Evolutionary conservation across 495 filamentous ascomycete genomes (phyloP).

Genomic region (Aspergillus campestris): DNA sequence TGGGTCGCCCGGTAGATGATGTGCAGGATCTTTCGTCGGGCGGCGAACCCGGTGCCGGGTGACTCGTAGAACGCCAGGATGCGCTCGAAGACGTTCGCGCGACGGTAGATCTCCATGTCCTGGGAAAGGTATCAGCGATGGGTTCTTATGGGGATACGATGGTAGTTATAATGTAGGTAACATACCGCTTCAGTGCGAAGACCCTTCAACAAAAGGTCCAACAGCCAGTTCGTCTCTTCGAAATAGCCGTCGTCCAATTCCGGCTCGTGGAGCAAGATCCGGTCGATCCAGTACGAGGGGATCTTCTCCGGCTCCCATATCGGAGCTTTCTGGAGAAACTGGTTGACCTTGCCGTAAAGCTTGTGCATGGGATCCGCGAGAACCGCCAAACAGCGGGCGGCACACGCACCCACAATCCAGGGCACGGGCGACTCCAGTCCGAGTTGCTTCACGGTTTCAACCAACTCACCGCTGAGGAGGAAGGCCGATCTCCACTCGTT

Average conservation of each 20-base stretch:
- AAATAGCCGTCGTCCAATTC: conserved; percentile 66
- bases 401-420: conserved; percentile 64
- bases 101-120: conserved; percentile 80
- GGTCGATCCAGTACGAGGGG: conserved; percentile 63
- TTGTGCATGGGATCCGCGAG: conserved; percentile 69
- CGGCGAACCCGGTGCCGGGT: conserved; percentile 47
- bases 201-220: conserved; percentile 65
- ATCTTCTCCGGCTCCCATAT: conserved; percentile 65
- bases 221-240: conserved; percentile 70
- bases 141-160: not conserved
- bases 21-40: conserved; percentile 60
- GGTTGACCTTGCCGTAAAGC: conserved; percentile 81
- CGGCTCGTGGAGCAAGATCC: conserved; percentile 61
- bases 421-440: conserved; percentile 55
- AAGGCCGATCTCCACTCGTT: conserved; percentile 67
- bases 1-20: conserved; percentile 64
- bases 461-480: conserved; percentile 66
- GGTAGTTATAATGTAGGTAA: not conserved
- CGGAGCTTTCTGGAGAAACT: conserved; percentile 68
- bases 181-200: conserved; percentile 49
- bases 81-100: conserved; percentile 69
- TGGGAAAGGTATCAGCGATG: conserved; percentile 10
- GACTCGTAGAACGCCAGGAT: conserved; percentile 64
- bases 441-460: conserved; percentile 55
- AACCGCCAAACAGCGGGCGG: conserved; percentile 57